phyloP scores from a whole-genome alignment of 2,329 filamentous ascomycete species.

The Pyrenochaeta sp. region DNA sequence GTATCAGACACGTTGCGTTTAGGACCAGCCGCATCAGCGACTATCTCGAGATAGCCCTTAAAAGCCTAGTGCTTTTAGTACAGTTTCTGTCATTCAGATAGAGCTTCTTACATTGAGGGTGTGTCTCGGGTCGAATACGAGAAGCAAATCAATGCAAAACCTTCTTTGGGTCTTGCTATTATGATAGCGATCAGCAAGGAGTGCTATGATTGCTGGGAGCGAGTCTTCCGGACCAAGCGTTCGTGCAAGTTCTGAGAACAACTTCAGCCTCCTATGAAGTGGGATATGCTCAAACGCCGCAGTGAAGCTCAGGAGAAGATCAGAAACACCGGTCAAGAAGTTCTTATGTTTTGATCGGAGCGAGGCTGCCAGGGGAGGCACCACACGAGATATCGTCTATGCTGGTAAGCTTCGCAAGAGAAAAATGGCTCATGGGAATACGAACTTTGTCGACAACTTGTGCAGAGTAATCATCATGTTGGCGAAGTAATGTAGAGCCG shows the following conservation, averaged over 20 bases:
- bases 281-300: slow-evolving; percentile 97
- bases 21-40: slow-evolving; percentile 76
- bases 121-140: slow-evolving; percentile 74
- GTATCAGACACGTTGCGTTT: slow-evolving; percentile 76
- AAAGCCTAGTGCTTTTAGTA: slow-evolving; percentile 62
- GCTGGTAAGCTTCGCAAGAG: slow-evolving; percentile 8
- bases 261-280: slow-evolving; percentile 77
- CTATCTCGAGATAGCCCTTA: slow-evolving; percentile 76
- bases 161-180: slow-evolving; percentile 74
- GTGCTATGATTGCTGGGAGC: slow-evolving; percentile 83
- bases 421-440: neutral
- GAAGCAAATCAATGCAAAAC: slow-evolving; percentile 79
- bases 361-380: slow-evolving; percentile 87
- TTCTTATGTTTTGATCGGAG: slow-evolving; percentile 80
- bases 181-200: slow-evolving; percentile 89
- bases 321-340: slow-evolving; percentile 80
- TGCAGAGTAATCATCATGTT: slow-evolving; percentile 95
- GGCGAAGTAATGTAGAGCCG: slow-evolving; percentile 86
- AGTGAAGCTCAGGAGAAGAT: slow-evolving; percentile 93
- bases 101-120: slow-evolving; percentile 64
- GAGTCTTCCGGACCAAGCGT: slow-evolving; percentile 88
- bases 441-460: slow-evolving; percentile 81
- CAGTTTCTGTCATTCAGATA: slow-evolving; percentile 2
- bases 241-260: slow-evolving; percentile 85
- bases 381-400: slow-evolving; percentile 88